Evolutionary conservation across 1,139 yeast species (phyloP), one percentile per base, ranked within the genome.

Genomic region (Lipomyces yarrowii): DNA sequence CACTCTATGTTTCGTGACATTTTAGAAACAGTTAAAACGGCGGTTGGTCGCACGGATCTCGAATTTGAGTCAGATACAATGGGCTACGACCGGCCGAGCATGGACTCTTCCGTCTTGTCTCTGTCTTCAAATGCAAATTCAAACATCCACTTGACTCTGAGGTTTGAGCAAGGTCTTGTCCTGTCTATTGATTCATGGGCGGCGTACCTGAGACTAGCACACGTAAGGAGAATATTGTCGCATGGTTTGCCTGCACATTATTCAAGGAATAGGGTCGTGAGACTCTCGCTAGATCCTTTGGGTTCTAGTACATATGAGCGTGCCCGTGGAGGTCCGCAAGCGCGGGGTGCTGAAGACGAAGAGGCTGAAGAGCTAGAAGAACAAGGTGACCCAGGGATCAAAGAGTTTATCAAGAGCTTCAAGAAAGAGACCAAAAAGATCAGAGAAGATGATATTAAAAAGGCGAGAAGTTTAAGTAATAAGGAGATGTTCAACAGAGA

Each of bases 1-100:
- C 73, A 71, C 53, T 67, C 71, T 11, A 64, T 71, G 23, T 71
- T 71, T 55, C 70, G 74, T 7, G 74, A 71, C 56, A 67, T 71
- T 10, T 60, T 71, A 33, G 70, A 65, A 23, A 71, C 74, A 2
- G 73, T 71, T 8, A 61, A 62, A 7, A 18, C 65, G 3, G 69
- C 72, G 2, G 55, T 67, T 8, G 63, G 59, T 18, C 30, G n/a
- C 13, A 21, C 30, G 23, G 56, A 32, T 1, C 60, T 37, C 5
- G 64, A 57, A 6, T 53, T 42, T 18, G 63, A 60, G 10, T n/a
- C 33, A 5, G 63, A 64, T 39, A 59, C 30, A 11, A 35, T 58
- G 59, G 62, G 51, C n/a, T 61, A 59, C 32, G 32, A 35, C 21
- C 57, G 23, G 2, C 21, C 56, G 13, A 23, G 48, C n/a, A 53